Base-by-base conservation (phyloP, 108 stramenopile genomes). In the Cyclotella kingstonii region DNA sequence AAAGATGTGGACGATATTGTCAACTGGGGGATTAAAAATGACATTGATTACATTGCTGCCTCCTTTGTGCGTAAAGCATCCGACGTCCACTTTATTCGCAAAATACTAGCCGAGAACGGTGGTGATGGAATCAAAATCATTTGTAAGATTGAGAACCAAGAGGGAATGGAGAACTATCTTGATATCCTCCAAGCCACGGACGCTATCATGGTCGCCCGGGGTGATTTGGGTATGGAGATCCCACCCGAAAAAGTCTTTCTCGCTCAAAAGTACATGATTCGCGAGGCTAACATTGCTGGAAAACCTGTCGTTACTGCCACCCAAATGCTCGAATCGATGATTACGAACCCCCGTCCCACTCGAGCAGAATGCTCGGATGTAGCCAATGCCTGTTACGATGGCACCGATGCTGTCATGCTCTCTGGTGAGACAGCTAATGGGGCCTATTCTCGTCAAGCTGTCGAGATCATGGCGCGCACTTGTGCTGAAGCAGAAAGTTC, bases 321-420 rank as follows among this genome's bases (percentile, higher is more conserved):
- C 7, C 97, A 97, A 70, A 97, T 97, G 97, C 76, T 97, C 14
- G 97, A 97, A 59, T 80, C 82, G 36, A 99, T 99, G 98, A 94
- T 98, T 66, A 81, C 30, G 53, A 98, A 98, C 69, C 98, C 98
- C 42, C 91, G 98, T 51, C 98, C 98, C 12, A 99, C 98, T 21
- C 96, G 98, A 63, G 98, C 98, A 4, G 98, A 99, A 71, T 97
- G 96, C 80, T 86, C 95, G 28, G 98, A 99, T 71, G 97, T 99
- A 30, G 98, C 98, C 54, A 99, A 99, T 69, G 97, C 98, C 21
- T 93, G 95, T 22, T 83, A 91, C 19, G 91, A 95, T 66, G 95
- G 95, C 34, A 84, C 93, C 15, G 95, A 96, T 61, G 71, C 66
- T 47, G 85, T 90, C 54, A 95, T 95, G 96, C 83, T 95, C 33